Evolutionary conservation across 805 yeast species (phyloP).

Genomic region (Wickerhamomyces strasburgensis): DNA sequence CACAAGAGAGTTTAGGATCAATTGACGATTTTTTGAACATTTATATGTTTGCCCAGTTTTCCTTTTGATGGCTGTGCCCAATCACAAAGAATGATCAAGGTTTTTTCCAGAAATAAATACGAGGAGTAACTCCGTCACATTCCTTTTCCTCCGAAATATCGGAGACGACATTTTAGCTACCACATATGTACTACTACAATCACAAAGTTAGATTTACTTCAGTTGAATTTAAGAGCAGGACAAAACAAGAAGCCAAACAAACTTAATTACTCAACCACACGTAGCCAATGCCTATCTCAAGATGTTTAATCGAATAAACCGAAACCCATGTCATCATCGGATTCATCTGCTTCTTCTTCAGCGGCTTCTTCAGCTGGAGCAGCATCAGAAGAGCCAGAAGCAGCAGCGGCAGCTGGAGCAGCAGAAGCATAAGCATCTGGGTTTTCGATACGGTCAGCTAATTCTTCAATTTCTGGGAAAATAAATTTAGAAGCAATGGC

Average conservation of each 20-base stretch:
- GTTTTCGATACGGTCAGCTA: conserved; percentile 99
- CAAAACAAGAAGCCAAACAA: not conserved
- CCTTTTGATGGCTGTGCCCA: too few relatives aligned
- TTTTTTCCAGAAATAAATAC: too few relatives aligned
- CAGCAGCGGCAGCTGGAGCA: conserved; percentile 95
- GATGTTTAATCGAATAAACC: conserved; percentile 89
- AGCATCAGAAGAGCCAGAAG: conserved; percentile 67
- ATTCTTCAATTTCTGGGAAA: conserved; percentile 97
- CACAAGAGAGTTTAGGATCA: too few relatives aligned
- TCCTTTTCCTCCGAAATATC: too few relatives aligned
- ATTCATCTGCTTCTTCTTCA: conserved; percentile 59
- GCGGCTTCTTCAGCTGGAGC: conserved; percentile 73
- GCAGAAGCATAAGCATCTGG: conserved; percentile 99
- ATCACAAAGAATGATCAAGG: too few relatives aligned
- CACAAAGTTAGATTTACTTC: too few relatives aligned
- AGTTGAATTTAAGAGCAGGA: not conserved
- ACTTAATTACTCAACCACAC: not conserved
- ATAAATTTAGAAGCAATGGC: conserved; percentile 98
- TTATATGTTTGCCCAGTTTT: too few relatives aligned
- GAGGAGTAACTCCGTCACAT: too few relatives aligned
- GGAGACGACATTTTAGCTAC: too few relatives aligned
- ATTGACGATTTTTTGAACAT: too few relatives aligned
- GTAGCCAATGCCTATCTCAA: too few relatives aligned
- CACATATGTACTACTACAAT: too few relatives aligned
- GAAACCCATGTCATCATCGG: conserved; percentile 91